Conservation (phyloP, 192 early-diverging fungal species). For the Umbelopsis isabellina region DNA sequence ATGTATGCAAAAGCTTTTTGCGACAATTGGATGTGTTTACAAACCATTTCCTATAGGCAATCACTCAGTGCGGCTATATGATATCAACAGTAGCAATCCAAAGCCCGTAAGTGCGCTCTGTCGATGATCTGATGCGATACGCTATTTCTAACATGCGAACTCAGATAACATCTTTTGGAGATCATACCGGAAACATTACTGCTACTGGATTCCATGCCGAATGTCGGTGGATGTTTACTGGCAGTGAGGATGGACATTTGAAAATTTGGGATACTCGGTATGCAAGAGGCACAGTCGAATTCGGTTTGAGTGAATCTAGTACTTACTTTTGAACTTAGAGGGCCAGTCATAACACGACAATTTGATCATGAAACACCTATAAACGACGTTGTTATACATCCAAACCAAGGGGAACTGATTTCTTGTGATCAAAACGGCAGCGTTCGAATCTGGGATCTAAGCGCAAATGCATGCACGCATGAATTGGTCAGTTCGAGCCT, state of each 20-base stretch:
- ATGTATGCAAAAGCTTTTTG: not conserved
- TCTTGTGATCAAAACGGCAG: slow-evolving; percentile 80
- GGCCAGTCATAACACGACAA: slow-evolving; percentile 56
- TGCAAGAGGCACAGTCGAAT: slow-evolving; percentile 19
- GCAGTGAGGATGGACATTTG: slow-evolving; percentile 72
- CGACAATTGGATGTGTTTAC: not conserved
- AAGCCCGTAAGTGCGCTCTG: slow-evolving; percentile 60
- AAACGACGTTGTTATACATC: slow-evolving; percentile 68
- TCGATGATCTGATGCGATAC: not conserved
- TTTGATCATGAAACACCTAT: slow-evolving; percentile 64
- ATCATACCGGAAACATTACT: slow-evolving; percentile 63
- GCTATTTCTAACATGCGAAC: not conserved
- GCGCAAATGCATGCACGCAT: slow-evolving; percentile 62
- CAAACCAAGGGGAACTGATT: slow-evolving; percentile 84
- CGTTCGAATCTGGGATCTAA: slow-evolving; percentile 75
- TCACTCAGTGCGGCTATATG: slow-evolving; percentile 80
- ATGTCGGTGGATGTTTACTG: slow-evolving; percentile 79
- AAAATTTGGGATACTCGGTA: slow-evolving; percentile 84
- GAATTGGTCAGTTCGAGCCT: slow-evolving; percentile 47
- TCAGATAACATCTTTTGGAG: slow-evolving; percentile 60
- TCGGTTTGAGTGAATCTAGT: not conserved
- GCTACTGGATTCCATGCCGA: slow-evolving; percentile 69
- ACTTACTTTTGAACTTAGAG: slow-evolving; percentile 37
- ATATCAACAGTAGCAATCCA: slow-evolving; percentile 78
- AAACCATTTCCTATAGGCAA: slow-evolving; percentile 55